Base-by-base conservation (phyloP, 108 stramenopile species). In the Pseudonitzschia multiseries region DNA sequence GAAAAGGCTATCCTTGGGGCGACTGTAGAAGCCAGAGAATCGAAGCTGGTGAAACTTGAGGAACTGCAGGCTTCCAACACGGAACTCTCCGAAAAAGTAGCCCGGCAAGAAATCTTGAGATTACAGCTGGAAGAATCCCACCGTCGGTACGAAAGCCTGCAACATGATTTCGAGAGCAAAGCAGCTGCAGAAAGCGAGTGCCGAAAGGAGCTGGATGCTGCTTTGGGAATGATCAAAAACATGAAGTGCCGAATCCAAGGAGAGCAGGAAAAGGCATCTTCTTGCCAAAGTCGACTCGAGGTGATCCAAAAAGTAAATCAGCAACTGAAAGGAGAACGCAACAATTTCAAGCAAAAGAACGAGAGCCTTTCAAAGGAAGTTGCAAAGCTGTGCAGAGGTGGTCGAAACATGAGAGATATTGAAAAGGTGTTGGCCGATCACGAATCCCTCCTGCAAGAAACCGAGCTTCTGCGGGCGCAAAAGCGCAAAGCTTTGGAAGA, bases 1-100 rank as follows among this genome's bases (percentile, higher is more conserved):
- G 93, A 93, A 74, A 89, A 90, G 86, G 86, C 87, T 12, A 87
- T 93, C 13, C 71, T 91, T 27, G 59, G 72, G 22, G 93, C 93
- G 18, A 84, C 86, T 22, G 79, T 93, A 28, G 90, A 91, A 40
- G 86, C 88, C 27, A 75, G 93, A n/a, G 90, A 91, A 79, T 78
- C 85, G 46, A 87, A 85, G 61, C 61, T 87, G 54, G 48, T 66
- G 1, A 81, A 81, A 70, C 86, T 90, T 70, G 84, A 65, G 4
- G 79, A 71, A 63, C 66, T 89, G 14, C 83, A 80, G 46, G 24
- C 43, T 4, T 76, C 81, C 4, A 70, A 79, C 22, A 48, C 62
- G 0, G 64, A 65, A 63, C 41, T 86, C 18, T 69, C 71, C 28
- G 50, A 21, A 15, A 56, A 83, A 43, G 71, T 86, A 2, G 61